Percentiles rank a stretch among this genome's conserved stretches.
Evolutionary conservation across 148 eudicot species (phyloP).

Genomic region (Polygonum aviculare): DNA sequence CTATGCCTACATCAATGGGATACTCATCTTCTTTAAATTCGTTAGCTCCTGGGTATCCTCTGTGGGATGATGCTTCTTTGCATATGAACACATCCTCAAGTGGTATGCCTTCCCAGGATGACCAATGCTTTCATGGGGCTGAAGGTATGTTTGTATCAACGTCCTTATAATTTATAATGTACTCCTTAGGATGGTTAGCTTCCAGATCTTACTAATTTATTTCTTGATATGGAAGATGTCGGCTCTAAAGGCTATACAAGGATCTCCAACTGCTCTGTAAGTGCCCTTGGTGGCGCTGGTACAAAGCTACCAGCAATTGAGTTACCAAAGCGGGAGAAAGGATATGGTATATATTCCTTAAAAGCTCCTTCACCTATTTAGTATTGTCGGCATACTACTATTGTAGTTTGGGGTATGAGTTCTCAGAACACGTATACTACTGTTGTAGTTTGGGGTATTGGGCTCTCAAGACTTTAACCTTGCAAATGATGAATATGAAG

Average conservation of each 20-base stretch:
- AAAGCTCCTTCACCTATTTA: neutral
- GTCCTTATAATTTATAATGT: neutral
- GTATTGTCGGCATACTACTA: neutral
- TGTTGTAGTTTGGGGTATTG: neutral
- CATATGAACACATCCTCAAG: conserved; percentile 36
- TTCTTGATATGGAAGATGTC: conserved; percentile 41
- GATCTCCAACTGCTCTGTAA: conserved; percentile 24
- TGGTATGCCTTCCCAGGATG: conserved; percentile 51
- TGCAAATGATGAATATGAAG: neutral
- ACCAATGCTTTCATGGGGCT: conserved; percentile 34
- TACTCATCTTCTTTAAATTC: conserved; percentile 55
- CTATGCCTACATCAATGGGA: conserved; percentile 45
- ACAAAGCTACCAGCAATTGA: conserved; percentile 35
- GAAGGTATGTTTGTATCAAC: conserved; percentile 47
- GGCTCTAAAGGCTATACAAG: conserved; percentile 41
- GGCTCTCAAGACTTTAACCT: neutral
- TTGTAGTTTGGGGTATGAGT: neutral
- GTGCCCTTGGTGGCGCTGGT: conserved; percentile 39
- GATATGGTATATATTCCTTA: conserved; percentile 38
- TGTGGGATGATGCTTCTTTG: conserved; percentile 66
- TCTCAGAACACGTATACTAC: neutral
- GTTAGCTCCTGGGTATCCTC: conserved; percentile 52
- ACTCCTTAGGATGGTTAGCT: neutral
- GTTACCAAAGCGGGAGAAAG: conserved; percentile 33
- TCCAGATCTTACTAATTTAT: conserved; percentile 19